phyloP scores from a whole-genome alignment of 2,329 filamentous ascomycete species.

The Rhynchosporium agropyri region DNA sequence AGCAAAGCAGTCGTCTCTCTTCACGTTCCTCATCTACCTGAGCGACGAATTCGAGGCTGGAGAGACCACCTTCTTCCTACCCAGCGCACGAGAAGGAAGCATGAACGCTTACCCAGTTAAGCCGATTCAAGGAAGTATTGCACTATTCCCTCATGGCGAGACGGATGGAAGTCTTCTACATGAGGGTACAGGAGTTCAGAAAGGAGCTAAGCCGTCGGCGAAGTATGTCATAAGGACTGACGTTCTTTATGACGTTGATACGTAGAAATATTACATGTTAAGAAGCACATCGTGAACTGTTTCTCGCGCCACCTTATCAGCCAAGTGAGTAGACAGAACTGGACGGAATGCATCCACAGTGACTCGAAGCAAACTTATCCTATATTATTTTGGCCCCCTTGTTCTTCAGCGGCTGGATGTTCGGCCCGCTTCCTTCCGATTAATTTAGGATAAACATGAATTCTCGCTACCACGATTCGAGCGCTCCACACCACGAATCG shows the following conservation, averaged over 20 bases:
- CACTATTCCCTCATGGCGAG: conserved; percentile 72
- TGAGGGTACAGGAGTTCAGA: conserved; percentile 70
- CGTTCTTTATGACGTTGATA: conserved; percentile 66
- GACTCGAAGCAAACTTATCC: not conserved
- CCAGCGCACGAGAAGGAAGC: conserved; percentile 62
- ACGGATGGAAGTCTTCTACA: conserved; percentile 66
- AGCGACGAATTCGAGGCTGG: conserved; percentile 74
- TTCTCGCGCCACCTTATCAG: not conserved
- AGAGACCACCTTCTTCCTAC: conserved; percentile 72
- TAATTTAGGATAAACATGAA: conserved; percentile 29
- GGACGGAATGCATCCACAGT: too few species aligned
- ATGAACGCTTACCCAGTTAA: conserved; percentile 71
- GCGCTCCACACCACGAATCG: conserved; percentile 14
- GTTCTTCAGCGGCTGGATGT: conserved; percentile 15
- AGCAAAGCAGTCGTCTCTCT: conserved; percentile 66
- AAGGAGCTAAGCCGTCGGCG: conserved; percentile 57
- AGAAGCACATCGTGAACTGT: not conserved
- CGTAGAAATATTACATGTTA: conserved; percentile 8
- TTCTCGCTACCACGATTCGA: conserved; percentile 17
- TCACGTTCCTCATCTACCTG: conserved; percentile 70
- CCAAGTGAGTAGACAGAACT: too few species aligned
- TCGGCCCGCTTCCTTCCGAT: conserved; percentile 25
- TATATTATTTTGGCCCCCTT: not conserved
- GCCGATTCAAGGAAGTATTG: conserved; percentile 69
- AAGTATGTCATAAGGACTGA: conserved; percentile 73